Conservation (phyloP, 1,139 yeast genomes). For the Meyerozyma carpophila region DNA sequence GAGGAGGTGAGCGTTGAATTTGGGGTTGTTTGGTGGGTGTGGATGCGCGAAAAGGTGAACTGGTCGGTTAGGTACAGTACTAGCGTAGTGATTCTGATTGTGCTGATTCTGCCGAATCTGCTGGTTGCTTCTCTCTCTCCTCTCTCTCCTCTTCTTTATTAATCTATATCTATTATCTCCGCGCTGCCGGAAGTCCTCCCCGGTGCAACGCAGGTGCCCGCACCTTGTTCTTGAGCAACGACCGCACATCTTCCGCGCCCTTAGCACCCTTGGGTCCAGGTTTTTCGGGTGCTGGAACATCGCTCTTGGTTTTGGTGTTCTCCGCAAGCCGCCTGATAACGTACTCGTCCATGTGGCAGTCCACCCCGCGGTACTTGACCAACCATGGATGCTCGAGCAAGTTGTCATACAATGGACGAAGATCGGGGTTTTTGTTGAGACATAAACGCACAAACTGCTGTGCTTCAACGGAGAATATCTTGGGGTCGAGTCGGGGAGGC, state of each 20-base stretch:
- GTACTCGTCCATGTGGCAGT: conserved; percentile 39
- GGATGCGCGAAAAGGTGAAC: too few species aligned
- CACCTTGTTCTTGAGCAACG: conserved; percentile 33
- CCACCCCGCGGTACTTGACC: conserved; percentile 37
- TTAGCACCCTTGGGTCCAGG: neutral
- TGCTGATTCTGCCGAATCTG: too few species aligned
- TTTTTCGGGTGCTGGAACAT: neutral
- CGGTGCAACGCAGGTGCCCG: conserved; percentile 41
- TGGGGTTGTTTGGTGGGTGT: neutral
- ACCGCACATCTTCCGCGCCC: conserved; percentile 27
- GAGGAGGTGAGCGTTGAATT: neutral
- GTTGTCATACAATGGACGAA: conserved; percentile 77
- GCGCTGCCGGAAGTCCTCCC: conserved; percentile 24
- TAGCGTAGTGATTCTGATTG: too few species aligned
- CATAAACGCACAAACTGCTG: conserved; percentile 76
- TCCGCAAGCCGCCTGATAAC: conserved; percentile 20
- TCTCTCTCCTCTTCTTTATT: neutral
- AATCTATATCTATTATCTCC: neutral
- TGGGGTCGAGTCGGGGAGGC: conserved; percentile 65
- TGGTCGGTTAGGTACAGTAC: too few species aligned
- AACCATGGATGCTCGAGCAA: conserved; percentile 84
- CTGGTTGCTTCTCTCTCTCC: neutral
- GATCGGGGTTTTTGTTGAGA: conserved; percentile 72
- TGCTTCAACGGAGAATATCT: conserved; percentile 65
- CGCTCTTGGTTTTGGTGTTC: neutral